Evolutionary conservation across 2,329 filamentous ascomycete genomes (phyloP).

Genomic region (Exophiala sp.): DNA sequence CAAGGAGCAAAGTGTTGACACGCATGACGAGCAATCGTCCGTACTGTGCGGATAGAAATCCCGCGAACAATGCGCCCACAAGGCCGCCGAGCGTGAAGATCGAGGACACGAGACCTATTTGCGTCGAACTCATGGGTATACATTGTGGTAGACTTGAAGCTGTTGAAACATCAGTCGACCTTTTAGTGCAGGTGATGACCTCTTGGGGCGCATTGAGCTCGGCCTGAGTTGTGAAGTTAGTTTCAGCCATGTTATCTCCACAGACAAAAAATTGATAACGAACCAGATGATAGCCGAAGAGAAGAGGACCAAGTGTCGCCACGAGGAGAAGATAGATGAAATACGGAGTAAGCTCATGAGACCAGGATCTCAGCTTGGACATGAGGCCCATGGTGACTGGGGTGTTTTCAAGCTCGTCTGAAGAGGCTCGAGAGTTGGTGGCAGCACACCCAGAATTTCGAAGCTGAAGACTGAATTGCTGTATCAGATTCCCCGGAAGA

Average conservation of each 20-base stretch:
- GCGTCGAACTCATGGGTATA: slow-evolving; percentile 78
- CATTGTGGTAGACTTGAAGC: slow-evolving; percentile 68
- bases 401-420: no score
- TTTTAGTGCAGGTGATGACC: slow-evolving; percentile 80
- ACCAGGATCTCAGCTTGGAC: slow-evolving; percentile 20
- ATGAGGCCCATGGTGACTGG: slow-evolving; percentile 16
- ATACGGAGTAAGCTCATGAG: slow-evolving; percentile 49
- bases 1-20: slow-evolving; percentile 71
- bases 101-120: slow-evolving; percentile 86
- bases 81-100: slow-evolving; percentile 90
- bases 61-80: slow-evolving; percentile 73
- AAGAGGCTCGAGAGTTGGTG: no score
- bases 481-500: no score
- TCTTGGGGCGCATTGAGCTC: slow-evolving; percentile 94
- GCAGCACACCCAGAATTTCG: no score
- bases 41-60: slow-evolving; percentile 69
- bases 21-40: slow-evolving; percentile 77
- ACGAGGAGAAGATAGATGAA: slow-evolving; percentile 72
- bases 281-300: slow-evolving; percentile 92
- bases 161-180: slow-evolving; percentile 50
- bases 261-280: neutral
- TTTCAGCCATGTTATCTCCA: neutral
- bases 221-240: slow-evolving; percentile 52
- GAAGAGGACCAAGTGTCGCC: slow-evolving; percentile 79
- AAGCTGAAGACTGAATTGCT: no score